Conservation (phyloP, 2,329 filamentous ascomycete species). For the Colletotrichum noveboracense region DNA sequence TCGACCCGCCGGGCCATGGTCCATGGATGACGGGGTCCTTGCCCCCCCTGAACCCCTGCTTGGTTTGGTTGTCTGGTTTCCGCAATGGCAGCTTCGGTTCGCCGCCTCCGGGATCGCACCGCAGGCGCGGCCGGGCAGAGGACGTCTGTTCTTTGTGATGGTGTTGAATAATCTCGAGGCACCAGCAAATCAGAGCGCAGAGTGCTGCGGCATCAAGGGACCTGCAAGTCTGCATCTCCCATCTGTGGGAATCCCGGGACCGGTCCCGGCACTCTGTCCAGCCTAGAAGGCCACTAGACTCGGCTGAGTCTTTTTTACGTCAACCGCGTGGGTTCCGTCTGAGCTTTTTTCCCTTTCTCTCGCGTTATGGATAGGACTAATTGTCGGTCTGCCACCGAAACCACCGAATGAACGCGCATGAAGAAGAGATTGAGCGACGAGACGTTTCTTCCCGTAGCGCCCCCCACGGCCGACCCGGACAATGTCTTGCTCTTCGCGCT, state of each 20-base stretch:
- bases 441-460: background rate
- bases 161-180: slow-evolving; percentile 6
- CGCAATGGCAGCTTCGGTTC: background rate
- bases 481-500: slow-evolving; percentile 12
- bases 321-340: slow-evolving; percentile 16
- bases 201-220: background rate
- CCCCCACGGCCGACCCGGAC: slow-evolving; percentile 18
- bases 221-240: background rate
- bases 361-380: slow-evolving; percentile 15
- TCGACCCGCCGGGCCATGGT: background rate
- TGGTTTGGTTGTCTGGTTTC: background rate
- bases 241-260: slow-evolving; percentile 2
- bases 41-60: background rate
- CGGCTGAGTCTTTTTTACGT: slow-evolving; percentile 19
- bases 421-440: slow-evolving; percentile 5
- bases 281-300: background rate
- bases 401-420: slow-evolving; percentile 15
- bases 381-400: background rate
- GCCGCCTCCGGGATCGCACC: slow-evolving; percentile 22
- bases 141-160: slow-evolving; percentile 13
- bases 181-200: slow-evolving; percentile 17
- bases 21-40: background rate
- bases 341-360: background rate
- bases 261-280: slow-evolving; percentile 21
- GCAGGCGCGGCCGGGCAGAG: slow-evolving; percentile 1